Conservation (phyloP, 148 eudicot species). For the Vaccinium macrocarpon region DNA sequence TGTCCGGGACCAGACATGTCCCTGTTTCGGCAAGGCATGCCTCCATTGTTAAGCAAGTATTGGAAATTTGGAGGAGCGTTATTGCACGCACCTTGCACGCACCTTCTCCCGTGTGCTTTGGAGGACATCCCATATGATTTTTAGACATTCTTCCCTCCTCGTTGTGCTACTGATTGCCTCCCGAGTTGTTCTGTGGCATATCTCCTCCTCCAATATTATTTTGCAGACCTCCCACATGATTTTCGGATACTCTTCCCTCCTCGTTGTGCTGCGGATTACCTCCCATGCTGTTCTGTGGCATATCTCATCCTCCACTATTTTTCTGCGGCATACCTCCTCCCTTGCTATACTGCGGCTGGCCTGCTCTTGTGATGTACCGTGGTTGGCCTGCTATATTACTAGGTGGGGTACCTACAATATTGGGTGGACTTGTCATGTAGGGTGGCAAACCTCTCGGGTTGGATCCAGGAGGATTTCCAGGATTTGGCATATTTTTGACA, state of each 20-base stretch:
- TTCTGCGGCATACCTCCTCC: slow-evolving; percentile 10
- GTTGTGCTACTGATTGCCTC: slow-evolving; percentile 24
- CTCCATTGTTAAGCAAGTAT: slow-evolving; percentile 33
- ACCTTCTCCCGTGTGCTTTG: slow-evolving; percentile 18
- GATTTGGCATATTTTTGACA: slow-evolving; percentile 59
- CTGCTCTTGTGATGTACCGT: slow-evolving; percentile 13
- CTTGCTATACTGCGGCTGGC: neutral
- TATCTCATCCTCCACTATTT: slow-evolving; percentile 13
- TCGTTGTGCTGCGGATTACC: slow-evolving; percentile 21
- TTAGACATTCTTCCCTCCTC: slow-evolving; percentile 19
- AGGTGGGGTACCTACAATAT: neutral
- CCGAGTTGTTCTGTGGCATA: slow-evolving; percentile 20
- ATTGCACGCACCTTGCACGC: slow-evolving; percentile 22
- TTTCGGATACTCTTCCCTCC: slow-evolving; percentile 20
- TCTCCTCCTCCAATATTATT: slow-evolving; percentile 27
- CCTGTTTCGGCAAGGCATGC: slow-evolving; percentile 34
- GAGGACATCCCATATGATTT: slow-evolving; percentile 27
- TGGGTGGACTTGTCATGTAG: neutral
- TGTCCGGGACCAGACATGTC: slow-evolving; percentile 32
- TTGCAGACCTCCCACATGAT: slow-evolving; percentile 23
- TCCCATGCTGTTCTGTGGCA: slow-evolving; percentile 25
- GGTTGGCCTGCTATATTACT: slow-evolving; percentile 4
- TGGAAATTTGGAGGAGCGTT: slow-evolving; percentile 24
- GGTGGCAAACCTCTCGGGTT: neutral
- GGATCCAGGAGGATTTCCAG: slow-evolving; percentile 22